These are phyloP conservation scores for Yamadazyma aaseri DNA, from an alignment of 1,139 yeast genomes.

Conservation along the genomic window DNA sequence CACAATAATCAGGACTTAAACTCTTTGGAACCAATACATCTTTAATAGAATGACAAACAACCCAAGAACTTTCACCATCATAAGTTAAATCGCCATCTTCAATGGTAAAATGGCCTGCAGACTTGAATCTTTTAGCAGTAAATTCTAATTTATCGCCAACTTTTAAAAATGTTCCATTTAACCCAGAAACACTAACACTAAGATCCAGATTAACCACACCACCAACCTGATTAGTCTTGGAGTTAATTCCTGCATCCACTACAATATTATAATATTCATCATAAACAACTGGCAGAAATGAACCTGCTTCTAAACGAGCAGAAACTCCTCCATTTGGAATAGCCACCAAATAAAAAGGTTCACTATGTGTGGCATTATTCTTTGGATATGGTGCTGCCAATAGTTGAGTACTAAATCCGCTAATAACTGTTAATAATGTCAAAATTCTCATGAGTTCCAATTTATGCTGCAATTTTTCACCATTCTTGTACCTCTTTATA, in stretches of 20 bases:
- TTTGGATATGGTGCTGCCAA: no score
- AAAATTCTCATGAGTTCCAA: no score
- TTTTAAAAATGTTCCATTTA: slow-evolving; percentile 3
- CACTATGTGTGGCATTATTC: no score
- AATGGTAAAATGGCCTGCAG: slow-evolving; percentile 6
- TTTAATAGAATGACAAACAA: slow-evolving; percentile 6
- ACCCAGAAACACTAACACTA: slow-evolving; percentile 2
- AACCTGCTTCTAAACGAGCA: neutral
- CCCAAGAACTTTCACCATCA: slow-evolving; percentile 7
- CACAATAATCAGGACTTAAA: slow-evolving; percentile 1
- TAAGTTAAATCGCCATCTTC: slow-evolving; percentile 7
- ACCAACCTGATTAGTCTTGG: slow-evolving; percentile 5
- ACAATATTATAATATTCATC: slow-evolving; percentile 6
- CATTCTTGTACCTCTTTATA: no score
- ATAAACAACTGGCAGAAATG: slow-evolving; percentile 7
- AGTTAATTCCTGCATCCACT: slow-evolving; percentile 5
- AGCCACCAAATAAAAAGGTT: slow-evolving; percentile 10
- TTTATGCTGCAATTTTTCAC: no score
- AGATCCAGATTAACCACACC: slow-evolving; percentile 9
- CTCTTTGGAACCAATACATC: slow-evolving; percentile 1
- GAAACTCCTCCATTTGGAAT: slow-evolving; percentile 3
- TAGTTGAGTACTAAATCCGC: no score
- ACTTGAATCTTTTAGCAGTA: slow-evolving; percentile 2
- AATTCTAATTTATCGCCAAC: slow-evolving; percentile 2
- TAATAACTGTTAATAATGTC: no score